phyloP scores from a whole-genome alignment of 2,329 filamentous ascomycete species.

The Talaromyces pinophilus region DNA sequence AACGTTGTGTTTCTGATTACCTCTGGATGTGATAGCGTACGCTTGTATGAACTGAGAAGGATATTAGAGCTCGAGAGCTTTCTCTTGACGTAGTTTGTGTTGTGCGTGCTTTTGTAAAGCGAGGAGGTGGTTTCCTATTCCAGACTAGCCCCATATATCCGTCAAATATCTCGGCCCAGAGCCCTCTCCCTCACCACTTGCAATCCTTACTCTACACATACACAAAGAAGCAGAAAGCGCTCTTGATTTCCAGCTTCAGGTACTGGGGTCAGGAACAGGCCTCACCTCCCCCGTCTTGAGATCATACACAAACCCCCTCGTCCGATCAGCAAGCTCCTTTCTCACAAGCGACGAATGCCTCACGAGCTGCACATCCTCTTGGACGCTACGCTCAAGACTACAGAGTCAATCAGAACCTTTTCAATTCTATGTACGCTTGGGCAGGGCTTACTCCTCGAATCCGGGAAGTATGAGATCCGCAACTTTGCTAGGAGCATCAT shows the following conservation, averaged over 20 bases:
- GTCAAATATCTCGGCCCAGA: neutral
- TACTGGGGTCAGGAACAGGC: neutral
- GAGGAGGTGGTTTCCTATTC: conserved; percentile 2
- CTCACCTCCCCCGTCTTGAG: neutral
- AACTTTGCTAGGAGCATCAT: neutral
- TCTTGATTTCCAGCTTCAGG: neutral
- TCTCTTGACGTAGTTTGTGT: conserved; percentile 5
- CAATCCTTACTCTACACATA: neutral
- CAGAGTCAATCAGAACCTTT: neutral
- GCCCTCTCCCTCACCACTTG: neutral
- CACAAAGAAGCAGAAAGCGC: neutral
- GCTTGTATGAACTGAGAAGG: conserved; percentile 26
- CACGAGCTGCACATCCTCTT: neutral
- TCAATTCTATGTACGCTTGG: neutral
- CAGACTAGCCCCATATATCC: neutral
- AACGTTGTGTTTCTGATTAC: conserved; percentile 4
- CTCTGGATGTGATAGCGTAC: conserved; percentile 24
- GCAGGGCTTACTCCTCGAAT: neutral
- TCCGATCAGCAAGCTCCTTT: neutral
- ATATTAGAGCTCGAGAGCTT: conserved; percentile 8
- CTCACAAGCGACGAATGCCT: neutral
- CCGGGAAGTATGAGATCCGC: neutral
- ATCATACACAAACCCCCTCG: neutral
- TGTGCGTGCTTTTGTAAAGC: neutral
- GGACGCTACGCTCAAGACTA: neutral